These are phyloP conservation scores for Lavandula angustifolia DNA, from an alignment of 257 asterid genomes.

Conservation along the genomic window DNA sequence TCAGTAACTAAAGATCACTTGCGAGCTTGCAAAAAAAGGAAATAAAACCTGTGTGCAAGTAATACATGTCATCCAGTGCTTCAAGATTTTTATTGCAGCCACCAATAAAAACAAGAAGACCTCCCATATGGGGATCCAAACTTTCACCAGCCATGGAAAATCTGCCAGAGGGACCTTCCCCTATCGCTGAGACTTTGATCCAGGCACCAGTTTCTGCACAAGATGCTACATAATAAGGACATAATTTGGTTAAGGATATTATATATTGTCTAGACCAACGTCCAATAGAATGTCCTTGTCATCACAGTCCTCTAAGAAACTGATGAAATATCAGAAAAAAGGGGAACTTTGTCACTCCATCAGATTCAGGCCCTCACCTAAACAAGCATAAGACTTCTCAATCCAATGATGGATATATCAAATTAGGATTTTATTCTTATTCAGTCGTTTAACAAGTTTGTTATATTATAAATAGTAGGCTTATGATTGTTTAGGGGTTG, in stretches of 20 bases:
- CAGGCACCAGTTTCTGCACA: constrained; percentile 73
- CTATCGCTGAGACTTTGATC: constrained; percentile 65
- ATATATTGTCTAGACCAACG: neutral
- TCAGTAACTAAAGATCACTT: constrained; percentile 26
- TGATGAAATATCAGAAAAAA: no score
- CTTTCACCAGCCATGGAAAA: constrained; percentile 95
- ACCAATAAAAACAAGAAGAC: constrained; percentile 80
- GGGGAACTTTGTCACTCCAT: no score
- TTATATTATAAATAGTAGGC: no score
- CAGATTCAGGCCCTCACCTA: neutral
- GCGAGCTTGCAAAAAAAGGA: constrained; percentile 22
- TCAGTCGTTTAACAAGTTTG: no score
- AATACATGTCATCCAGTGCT: constrained; percentile 87
- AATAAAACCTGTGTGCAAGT: constrained; percentile 76
- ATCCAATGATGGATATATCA: no score
- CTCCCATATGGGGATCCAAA: constrained; percentile 85
- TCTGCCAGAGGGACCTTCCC: constrained; percentile 88
- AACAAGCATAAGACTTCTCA: no score
- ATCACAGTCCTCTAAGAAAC: no score
- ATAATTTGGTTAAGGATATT: neutral
- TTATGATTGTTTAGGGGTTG: no score
- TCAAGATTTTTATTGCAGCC: constrained; percentile 97
- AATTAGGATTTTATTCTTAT: no score
- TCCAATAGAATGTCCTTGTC: no score
- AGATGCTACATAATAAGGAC: constrained; percentile 22